Evolutionary conservation across 495 filamentous ascomycete genomes (phyloP), one percentile per base, ranked within the genome.

Genomic region (Neurospora sp.): DNA sequence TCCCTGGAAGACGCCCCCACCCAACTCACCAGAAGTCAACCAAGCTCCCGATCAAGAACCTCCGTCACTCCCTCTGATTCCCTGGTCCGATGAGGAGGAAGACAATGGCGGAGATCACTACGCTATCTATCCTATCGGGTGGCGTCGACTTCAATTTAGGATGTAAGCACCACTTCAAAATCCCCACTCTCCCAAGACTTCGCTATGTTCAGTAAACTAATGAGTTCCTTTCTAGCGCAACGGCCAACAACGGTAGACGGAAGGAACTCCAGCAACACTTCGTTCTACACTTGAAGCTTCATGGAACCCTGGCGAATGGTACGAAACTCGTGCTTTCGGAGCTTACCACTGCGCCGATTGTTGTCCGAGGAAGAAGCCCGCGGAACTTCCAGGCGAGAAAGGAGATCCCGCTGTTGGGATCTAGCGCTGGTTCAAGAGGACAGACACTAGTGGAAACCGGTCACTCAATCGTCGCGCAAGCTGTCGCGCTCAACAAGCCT

Each of bases 1-100:
- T 46, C 94, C 94, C 1, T 97, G 93, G 93, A 97, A 97, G 85
- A 97, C 94, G 20, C 93, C 94, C 1, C 91, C 91, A 54, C 90
- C 91, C 62, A 94, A 90, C 79, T 87, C 88, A 38, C 88, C 90
- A 73, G 84, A 89, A 71, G 79, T 87, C 16, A 85, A 84, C 77
- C 79, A 88, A 70, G 84, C 81, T 4, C 82, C 85, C 14, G 87
- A 89, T 73, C 85, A 87, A 75, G 87, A 89, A 74, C 87, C 87
- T 11, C 81, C 86, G 20, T 85, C 92, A 20, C 90, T 96, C 73
- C 92, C 92, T 0, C 80, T 97, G 69, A 91, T 96, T 74, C 85
- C 86, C 4, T 90, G 93, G 84, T 86, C 87, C n/a, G 92, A 94
- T 73, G 92, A 94, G 66, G 86, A 93, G 75, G 85, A 88, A 69